Base-by-base conservation (phyloP, 2,329 filamentous ascomycete genomes). In the Amauroascus niger region DNA sequence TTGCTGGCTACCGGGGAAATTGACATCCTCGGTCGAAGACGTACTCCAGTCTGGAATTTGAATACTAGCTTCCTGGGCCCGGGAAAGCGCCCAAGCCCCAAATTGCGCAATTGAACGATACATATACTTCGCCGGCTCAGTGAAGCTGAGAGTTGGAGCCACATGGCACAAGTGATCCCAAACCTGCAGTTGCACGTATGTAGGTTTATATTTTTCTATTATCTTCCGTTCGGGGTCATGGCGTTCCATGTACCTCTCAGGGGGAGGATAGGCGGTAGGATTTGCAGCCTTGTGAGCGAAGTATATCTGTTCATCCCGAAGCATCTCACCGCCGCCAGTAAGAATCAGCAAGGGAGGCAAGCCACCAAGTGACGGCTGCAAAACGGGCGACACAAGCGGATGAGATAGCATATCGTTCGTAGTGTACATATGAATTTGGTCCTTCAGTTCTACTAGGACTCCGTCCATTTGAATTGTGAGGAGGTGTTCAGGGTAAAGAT, bases 151-250 rank as follows among this genome's bases (percentile, higher is more conserved):
- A 0, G 90, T 96, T 0, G 91, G 88, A 0, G 86, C 84, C 5
- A 95, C 90, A 65, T 97, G 91, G 63, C 93, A 97, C 2, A 97
- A 74, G 62, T 95, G 87, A 55, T 97, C 91, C 90, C 91, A 97
- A 1, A 97, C 84, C 66, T 97, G 93, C 1, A 98, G 77, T 65
- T 96, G 89, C 0, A 97, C 91, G 61, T 95, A 81, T 0, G 93
- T 98, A 0, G 89, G 87, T 54, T 82, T 81, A 68, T 88, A 94
- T 57, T 78, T 82, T 33, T 76, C 73, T 14, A 93, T 63, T 11
- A 67, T 70, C 9, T 69, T 64, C 32, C 75, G 67, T 1, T 78
- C 76, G 18, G 77, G 76, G 26, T 84, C 83, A 55, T 78, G 75
- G 35, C 84, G 79, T 32, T 83, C 76, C 56, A 93, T 72, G 41